Conservation (phyloP, 2,329 filamentous ascomycete genomes). For the Ophiosphaerella korrae region DNA sequence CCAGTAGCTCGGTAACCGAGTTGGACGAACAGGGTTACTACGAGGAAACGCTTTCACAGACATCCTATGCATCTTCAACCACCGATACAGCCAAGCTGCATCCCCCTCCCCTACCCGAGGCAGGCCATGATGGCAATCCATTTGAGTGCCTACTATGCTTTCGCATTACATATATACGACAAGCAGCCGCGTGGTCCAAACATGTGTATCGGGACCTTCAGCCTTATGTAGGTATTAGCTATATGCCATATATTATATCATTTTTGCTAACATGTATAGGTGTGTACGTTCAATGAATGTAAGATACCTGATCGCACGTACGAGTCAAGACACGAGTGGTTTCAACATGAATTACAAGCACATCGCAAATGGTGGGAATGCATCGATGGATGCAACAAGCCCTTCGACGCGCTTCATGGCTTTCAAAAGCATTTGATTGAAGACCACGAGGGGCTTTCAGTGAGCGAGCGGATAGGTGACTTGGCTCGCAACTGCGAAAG, state of each 20-base stretch:
- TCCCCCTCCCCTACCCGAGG: conserved; percentile 26
- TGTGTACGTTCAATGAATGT: conserved; percentile 22
- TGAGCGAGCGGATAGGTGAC: conserved; percentile 2
- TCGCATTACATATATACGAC: conserved; percentile 18
- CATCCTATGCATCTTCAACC: conserved; percentile 28
- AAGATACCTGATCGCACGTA: conserved; percentile 17
- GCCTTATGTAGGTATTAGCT: conserved; percentile 12
- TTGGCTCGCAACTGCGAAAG: conserved; percentile 16
- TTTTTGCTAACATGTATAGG: not conserved
- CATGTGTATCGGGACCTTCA: conserved; percentile 30
- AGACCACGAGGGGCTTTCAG: conserved; percentile 8
- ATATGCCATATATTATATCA: not conserved
- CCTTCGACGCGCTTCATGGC: conserved; percentile 1
- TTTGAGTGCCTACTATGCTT: conserved; percentile 41
- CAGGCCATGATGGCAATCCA: conserved; percentile 23
- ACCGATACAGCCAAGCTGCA: conserved; percentile 16
- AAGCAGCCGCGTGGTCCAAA: conserved; percentile 21
- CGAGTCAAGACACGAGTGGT: conserved; percentile 25
- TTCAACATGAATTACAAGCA: conserved; percentile 20
- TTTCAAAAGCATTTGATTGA: conserved; percentile 10
- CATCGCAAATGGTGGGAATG: conserved; percentile 25
- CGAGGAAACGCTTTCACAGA: conserved; percentile 27
- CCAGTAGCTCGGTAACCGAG: not conserved
- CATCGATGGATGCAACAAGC: conserved; percentile 17
- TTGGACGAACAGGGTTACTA: conserved; percentile 13